Base-by-base conservation (phyloP, 805 yeast species). In the Candida coquimbonensis region DNA sequence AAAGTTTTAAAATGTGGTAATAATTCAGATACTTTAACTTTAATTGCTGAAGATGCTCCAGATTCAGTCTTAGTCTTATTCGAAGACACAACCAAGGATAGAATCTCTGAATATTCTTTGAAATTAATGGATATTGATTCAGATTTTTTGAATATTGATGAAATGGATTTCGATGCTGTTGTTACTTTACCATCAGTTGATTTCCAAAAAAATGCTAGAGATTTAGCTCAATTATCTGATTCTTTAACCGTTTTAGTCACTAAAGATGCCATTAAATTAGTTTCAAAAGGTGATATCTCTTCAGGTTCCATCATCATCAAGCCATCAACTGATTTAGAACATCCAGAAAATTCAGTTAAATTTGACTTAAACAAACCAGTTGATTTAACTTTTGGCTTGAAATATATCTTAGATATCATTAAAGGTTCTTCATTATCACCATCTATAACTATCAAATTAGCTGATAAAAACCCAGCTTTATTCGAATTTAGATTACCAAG, bases 111-210 rank as follows among this genome's bases (percentile, higher is more conserved):
- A 72, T 93, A 86, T 68, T 77, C 84, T 42, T 76, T 93, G 63
- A 89, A 89, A 65, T 77, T 93, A 63, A 89, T 93, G 96, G 96
- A 91, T 62, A 88, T 93, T 55, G 98, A 93, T 65, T 87, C 95
- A 44, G 98, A 93, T 63, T 87, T 87, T 70, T 78, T 93, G 59
- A 83, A 86, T 57, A 87, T 93, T 63, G 98, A 95, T 57, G 98
- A 89, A 57, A 82, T 90, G 80, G 95, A 87, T 52, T 86, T 85
- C 64, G 95, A 87, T 62, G 80, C 93, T 35, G 81, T 85, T 50
- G 75, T 93, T 57, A 80, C 87, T 48, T 78, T 93, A 85, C 96
- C 98, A 49, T 73, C 96, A 24, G 57, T 75, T 25, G 98, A 91
- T 59, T 88, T 93, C 68, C 81, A 93, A 63, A 88, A 89, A 64